A percentile compares a stretch with the other conserved stretches of the same genome.
These are phyloP conservation scores for Haberlea rhodopensis DNA, from an alignment of 257 asterid genomes.

Conservation along the genomic window DNA sequence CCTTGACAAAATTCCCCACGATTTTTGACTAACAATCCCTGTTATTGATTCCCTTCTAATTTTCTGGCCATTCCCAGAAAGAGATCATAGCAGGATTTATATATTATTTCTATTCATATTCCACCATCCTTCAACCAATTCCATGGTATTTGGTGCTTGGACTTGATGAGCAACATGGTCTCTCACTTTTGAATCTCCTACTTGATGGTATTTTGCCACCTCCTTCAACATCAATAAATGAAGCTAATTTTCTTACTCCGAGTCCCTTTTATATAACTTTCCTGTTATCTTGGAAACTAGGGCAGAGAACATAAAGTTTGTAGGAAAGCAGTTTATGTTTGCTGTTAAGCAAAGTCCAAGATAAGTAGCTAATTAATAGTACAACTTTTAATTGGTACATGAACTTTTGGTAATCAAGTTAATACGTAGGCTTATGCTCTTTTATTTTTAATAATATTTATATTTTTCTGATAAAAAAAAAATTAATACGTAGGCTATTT, in stretches of 20 bases:
- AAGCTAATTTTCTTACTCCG: background rate
- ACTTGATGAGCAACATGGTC: background rate
- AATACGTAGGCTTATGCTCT: too few species aligned
- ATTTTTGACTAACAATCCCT: background rate
- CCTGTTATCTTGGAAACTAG: background rate
- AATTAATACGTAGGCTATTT: too few species aligned
- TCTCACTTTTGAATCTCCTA: slow-evolving; percentile 4
- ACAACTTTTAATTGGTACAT: background rate
- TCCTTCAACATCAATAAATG: background rate
- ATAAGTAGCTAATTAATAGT: background rate
- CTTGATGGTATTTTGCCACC: background rate
- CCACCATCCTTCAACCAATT: background rate
- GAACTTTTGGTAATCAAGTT: background rate
- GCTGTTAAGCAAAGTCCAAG: background rate
- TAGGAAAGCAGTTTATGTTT: background rate
- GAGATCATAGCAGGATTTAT: background rate
- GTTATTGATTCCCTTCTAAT: background rate
- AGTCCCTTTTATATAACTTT: background rate
- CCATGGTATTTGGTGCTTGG: background rate
- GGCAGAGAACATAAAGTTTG: background rate
- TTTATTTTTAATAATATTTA: too few species aligned
- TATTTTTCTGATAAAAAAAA: too few species aligned
- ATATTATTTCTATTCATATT: background rate
- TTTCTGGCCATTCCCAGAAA: background rate
- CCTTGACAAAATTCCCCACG: background rate